Evolutionary conservation across 2,329 filamentous ascomycete genomes (phyloP).

Genomic region (Aspergillus hiratsukae): DNA sequence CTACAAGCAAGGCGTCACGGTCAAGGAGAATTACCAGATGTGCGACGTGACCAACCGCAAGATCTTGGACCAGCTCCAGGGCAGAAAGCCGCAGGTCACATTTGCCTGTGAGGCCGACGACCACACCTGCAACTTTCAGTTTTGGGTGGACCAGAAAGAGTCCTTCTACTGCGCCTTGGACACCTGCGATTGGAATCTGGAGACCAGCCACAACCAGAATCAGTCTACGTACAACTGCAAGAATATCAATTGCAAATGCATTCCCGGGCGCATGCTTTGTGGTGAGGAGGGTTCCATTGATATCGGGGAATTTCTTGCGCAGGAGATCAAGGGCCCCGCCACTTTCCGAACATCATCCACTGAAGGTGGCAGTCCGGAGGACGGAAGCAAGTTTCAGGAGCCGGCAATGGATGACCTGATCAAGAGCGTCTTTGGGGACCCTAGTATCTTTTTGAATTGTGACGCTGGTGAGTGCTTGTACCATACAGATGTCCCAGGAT

Average conservation of each 20-base stretch:
- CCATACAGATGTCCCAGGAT: constrained; percentile 87
- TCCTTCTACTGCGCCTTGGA: constrained; percentile 94
- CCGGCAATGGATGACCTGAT: constrained; percentile 91
- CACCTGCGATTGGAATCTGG: constrained; percentile 69
- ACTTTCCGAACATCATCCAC: constrained; percentile 67
- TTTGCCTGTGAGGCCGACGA: constrained; percentile 79
- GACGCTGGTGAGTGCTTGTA: constrained; percentile 88
- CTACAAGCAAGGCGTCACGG: constrained; percentile 83
- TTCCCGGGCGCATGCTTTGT: constrained; percentile 88
- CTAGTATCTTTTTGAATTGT: constrained; percentile 79
- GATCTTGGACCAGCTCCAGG: constrained; percentile 80
- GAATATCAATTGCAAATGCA: constrained; percentile 79
- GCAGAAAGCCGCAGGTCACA: constrained; percentile 84
- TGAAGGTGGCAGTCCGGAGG: constrained; percentile 52
- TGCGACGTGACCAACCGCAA: constrained; percentile 96
- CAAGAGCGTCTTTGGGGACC: constrained; percentile 81
- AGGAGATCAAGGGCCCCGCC: constrained; percentile 82
- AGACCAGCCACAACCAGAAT: constrained; percentile 67
- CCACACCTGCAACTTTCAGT: constrained; percentile 88
- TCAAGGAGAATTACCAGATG: constrained; percentile 95
- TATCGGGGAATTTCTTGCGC: constrained; percentile 78
- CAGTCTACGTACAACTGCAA: constrained; percentile 80
- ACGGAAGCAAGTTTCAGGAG: constrained; percentile 82
- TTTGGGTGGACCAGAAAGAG: constrained; percentile 91
- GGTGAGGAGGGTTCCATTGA: constrained; percentile 89